phyloP scores from a whole-genome alignment of 2,329 filamentous ascomycete genomes.

The Anisogramma anomala region DNA sequence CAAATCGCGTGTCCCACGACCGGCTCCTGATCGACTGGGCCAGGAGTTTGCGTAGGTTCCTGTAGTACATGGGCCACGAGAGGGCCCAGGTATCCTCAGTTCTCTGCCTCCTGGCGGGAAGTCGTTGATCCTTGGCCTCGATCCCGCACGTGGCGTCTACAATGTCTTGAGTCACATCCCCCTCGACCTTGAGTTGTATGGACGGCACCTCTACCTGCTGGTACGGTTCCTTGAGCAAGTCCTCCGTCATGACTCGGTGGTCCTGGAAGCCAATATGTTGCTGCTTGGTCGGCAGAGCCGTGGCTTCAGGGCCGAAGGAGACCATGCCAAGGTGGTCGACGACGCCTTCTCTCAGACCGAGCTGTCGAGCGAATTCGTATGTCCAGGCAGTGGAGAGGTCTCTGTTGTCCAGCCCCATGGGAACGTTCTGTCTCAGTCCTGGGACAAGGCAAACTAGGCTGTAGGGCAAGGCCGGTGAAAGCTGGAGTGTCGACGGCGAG shows the following conservation, averaged over 20 bases:
- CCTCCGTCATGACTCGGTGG: not conserved
- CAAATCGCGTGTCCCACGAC: conserved; percentile 1
- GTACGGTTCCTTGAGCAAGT: not conserved
- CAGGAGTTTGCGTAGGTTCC: not conserved
- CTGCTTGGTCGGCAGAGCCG: not conserved
- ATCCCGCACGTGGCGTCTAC: not conserved
- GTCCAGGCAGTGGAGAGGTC: conserved; percentile 11
- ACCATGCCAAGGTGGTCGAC: conserved; percentile 9
- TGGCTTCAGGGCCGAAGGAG: not conserved
- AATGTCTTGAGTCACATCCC: not conserved
- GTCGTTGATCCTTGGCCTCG: not conserved
- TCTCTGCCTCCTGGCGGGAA: not conserved
- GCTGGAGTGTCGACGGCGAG: not conserved
- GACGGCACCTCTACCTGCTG: conserved; percentile 6
- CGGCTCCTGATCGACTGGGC: conserved; percentile 5
- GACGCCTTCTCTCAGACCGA: conserved; percentile 4
- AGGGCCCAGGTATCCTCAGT: not conserved
- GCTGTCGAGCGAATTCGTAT: conserved; percentile 8
- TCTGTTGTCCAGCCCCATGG: conserved; percentile 10
- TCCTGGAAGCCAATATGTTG: conserved; percentile 3
- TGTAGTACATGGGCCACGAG: conserved; percentile 8
- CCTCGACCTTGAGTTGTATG: not conserved
- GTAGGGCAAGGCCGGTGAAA: conserved; percentile 2
- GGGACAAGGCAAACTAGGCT: not conserved
- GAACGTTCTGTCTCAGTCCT: not conserved